Base-by-base conservation (phyloP, 306 rosid genomes). In the Abrus precatorius region DNA sequence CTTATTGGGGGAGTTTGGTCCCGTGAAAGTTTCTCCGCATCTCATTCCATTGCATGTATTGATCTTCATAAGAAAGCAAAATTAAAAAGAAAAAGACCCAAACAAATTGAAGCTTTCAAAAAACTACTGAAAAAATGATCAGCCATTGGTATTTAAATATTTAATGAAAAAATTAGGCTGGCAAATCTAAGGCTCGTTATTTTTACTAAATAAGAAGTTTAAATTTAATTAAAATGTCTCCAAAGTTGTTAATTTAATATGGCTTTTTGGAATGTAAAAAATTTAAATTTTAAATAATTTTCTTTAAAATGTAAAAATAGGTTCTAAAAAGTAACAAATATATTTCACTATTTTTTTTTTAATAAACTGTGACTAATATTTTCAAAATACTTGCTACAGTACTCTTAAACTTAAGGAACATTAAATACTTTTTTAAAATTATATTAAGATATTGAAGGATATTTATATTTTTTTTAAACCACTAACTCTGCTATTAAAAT, bases 31-130 rank as follows among this genome's bases (percentile, higher is more conserved):
- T 78, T 87, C 84, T 13, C 91, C 97, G 48, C 97, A 90, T 84
- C 38, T 85, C 89, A 81, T 86, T 43, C 97, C 93, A n/a, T 92
- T 92, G 85, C 97, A 90, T 34, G 97, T 75, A 75, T 92, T 88
- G 9, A 92, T 90, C 90, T 89, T 77, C 84, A 60, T 20, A 53
- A 34, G 20, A 45, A 54, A 1, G 7, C 2, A 63, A 36, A 76
- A 7, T 32, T 8, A 4, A 74, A 74, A 41, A 41, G 20, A 20
- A 20, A 20, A 20, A 20, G 20, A 20, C 20, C 20, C 20, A 20
- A 20, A 20, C 20, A 20, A 20, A 20, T 20, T 20, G 20, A 20
- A 20, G 20, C 61, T 56, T 7, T 6, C 13, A 40, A 20, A 7
- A 65, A 8, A 65, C 41, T 40, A 65, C 3, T 40, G 12, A 59